Conservation (phyloP, 495 filamentous ascomycete genomes). For the Penicillium lividum region DNA sequence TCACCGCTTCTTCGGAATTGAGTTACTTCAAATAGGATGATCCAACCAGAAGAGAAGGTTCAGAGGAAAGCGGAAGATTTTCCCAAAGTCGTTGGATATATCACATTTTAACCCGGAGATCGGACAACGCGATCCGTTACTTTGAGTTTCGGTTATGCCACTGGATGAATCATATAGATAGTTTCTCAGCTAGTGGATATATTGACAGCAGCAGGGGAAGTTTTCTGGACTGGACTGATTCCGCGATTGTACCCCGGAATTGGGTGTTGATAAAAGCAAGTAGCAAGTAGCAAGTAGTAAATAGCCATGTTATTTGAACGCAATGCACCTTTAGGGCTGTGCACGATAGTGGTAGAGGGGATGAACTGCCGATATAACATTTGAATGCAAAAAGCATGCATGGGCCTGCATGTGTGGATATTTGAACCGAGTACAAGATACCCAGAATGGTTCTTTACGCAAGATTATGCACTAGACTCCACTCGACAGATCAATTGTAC, state of each 20-base stretch:
- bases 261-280: not conserved
- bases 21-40: not conserved
- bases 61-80: slow-evolving; percentile 18
- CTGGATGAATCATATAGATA: slow-evolving; percentile 30
- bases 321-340: not conserved
- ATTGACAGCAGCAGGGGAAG: slow-evolving; percentile 17
- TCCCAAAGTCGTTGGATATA: slow-evolving; percentile 15
- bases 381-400: no score
- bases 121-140: slow-evolving; percentile 17
- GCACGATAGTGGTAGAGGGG: no score
- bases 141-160: slow-evolving; percentile 4
- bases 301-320: not conserved
- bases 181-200: slow-evolving; percentile 17
- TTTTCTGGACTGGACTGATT: not conserved
- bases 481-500: not conserved
- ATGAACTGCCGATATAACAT: no score
- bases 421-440: no score
- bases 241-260: not conserved
- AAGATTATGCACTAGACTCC: not conserved
- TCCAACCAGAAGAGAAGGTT: not conserved
- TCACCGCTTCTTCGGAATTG: not conserved
- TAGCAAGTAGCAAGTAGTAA: not conserved
- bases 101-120: slow-evolving; percentile 30
- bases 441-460: not conserved
- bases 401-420: no score